These are phyloP conservation scores for Hymenoscyphus fraxineus DNA, from an alignment of 2,329 filamentous ascomycete genomes.

Conservation along the genomic window DNA sequence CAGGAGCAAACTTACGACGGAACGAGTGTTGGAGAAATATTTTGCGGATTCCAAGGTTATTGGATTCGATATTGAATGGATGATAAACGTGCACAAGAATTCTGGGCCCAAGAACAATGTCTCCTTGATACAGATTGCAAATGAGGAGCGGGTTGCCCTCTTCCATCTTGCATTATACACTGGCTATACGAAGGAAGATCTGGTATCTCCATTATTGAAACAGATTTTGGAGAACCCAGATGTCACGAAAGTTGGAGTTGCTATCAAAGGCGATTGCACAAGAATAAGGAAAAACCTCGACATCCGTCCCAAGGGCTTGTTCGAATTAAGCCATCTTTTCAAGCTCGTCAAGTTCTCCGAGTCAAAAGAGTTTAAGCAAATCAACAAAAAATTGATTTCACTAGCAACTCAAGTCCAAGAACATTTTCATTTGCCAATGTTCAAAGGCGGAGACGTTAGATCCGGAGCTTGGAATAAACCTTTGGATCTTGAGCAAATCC, in stretches of 20 bases:
- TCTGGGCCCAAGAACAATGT: conserved; percentile 63
- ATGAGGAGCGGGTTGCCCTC: conserved; percentile 69
- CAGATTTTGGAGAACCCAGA: conserved; percentile 66
- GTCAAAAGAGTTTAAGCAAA: conserved; percentile 42
- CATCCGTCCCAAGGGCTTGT: conserved; percentile 61
- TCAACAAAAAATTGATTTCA: conserved; percentile 64
- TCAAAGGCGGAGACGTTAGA: conserved; percentile 65
- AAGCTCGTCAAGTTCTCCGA: conserved; percentile 67
- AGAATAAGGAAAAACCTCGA: conserved; percentile 64
- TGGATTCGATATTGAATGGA: conserved; percentile 93
- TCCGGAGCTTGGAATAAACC: conserved; percentile 68
- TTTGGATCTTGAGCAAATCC: conserved; percentile 61
- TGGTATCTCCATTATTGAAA: conserved; percentile 68
- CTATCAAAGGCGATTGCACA: conserved; percentile 66
- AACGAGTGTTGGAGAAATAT: conserved; percentile 58
- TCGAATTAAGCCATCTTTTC: conserved; percentile 82
- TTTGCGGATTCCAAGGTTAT: conserved; percentile 68
- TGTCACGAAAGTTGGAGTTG: conserved; percentile 74
- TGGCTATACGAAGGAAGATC: conserved; percentile 42
- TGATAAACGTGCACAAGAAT: conserved; percentile 44
- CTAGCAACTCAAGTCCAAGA: conserved; percentile 69
- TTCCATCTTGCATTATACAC: conserved; percentile 73
- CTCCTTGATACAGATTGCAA: conserved; percentile 79
- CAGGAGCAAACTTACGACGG: conserved; percentile 60
- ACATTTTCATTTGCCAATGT: conserved; percentile 68